A percentile compares a stretch with the other conserved stretches of the same genome.
Conservation (phyloP, 108 stramenopile genomes). For the Discostella pseudostelligera region DNA sequence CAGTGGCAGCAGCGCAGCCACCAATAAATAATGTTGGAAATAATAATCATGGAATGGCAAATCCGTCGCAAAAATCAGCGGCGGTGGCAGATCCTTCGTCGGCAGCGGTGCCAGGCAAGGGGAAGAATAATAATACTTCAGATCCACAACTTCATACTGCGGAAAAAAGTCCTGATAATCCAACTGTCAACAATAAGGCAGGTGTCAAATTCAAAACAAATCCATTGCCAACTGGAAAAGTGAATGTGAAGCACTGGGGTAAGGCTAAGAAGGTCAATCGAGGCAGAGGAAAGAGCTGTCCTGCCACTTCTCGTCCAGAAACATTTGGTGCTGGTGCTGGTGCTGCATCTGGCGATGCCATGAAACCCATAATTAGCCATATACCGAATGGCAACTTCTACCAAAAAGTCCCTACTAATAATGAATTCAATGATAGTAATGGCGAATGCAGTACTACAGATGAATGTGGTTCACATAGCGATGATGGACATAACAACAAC, state of each 20-base stretch:
- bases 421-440: slow-evolving; percentile 1
- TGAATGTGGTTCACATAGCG: slow-evolving; percentile 17
- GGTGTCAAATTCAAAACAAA: background rate
- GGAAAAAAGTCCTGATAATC: background rate
- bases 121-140: background rate
- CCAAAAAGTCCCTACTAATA: too few relatives aligned
- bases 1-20: background rate
- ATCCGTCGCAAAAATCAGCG: background rate
- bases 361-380: too few relatives aligned
- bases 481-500: slow-evolving; percentile 2
- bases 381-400: too few relatives aligned
- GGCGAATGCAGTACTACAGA: slow-evolving; percentile 40
- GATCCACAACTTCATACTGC: background rate
- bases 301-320: background rate
- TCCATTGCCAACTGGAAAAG: slow-evolving; percentile 5
- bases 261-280: slow-evolving; percentile 1
- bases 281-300: background rate
- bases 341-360: background rate
- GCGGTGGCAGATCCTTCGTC: too few relatives aligned
- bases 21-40: background rate
- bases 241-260: slow-evolving; percentile 27
- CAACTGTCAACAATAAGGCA: background rate
- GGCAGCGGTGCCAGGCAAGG: background rate
- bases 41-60: background rate
- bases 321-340: too few relatives aligned